Base-by-base conservation (phyloP, 441 rosid species). In the Mallotus japonicus region DNA sequence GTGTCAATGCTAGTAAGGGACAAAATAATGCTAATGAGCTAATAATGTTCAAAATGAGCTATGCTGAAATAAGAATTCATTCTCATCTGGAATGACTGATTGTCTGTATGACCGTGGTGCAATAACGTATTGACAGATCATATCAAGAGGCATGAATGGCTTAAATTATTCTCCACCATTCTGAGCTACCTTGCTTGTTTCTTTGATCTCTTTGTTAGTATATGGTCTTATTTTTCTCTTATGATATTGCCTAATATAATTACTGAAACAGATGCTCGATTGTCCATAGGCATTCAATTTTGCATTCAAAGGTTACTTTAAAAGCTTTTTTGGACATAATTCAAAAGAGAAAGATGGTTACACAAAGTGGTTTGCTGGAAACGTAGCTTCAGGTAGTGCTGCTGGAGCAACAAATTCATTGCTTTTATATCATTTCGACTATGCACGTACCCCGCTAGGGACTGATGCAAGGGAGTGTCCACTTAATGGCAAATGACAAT, bases 271-370 rank as follows among this genome's bases (percentile, higher is more conserved):
- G 88, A 85, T 75, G 77, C 82, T 84, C 75, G 73, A 76, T 86
- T 94, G 81, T 86, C 82, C 83, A 34, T 87, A 91, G 99, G 99
- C 97, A 77, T 95, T 90, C 89, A 92, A 92, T 87, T 91, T 95
- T 79, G 99, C 99, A 70, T 91, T 90, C 77, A 95, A 91, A 83
- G 97, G 93, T 83, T 92, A 92, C 87, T 92, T 84, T 88, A 92
- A 87, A 83, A 82, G 78, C 85, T 71, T 81, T 75, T 85, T 91
- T 54, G 94, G 93, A 49, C 57, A 73, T n/a, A n/a, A n/a, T 71
- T 89, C 97, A 6, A 90, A 87, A 76, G 97, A 95, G 89, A 88
- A 76, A 78, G 97, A 92, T 73, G 97, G 97, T 75, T 90, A 90
- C 72, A 8, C 80, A 49, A 90, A 87, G 77, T 85, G 95, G 90